Evolutionary conservation across 2,329 filamentous ascomycete genomes (phyloP), one percentile per base, ranked within the genome.

Genomic region (Sporothrix mexicana): DNA sequence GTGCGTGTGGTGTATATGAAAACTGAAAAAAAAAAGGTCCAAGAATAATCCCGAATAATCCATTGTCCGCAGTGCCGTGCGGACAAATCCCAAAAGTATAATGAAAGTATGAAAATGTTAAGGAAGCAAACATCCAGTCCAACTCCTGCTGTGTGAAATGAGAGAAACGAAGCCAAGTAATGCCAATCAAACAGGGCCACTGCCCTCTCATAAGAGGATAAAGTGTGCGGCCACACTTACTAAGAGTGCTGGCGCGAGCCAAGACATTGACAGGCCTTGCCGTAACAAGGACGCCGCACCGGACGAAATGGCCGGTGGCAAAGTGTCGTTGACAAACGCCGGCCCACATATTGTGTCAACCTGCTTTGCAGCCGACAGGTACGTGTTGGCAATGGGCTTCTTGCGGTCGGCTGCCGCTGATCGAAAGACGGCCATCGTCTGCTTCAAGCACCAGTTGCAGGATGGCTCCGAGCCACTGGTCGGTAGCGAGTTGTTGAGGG

Each of bases 391-490:
- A 64, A 98, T 86, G 8, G 90, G 87, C 76, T 92, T 89, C 3
- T 84, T 87, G 49, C 88, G 84, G 77, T 94, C 89, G 15, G 87
- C 85, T 0, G 93, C 90, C 43, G 91, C 91, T 0, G 87, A 82
- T 70, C 92, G 90, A 81, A 92, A 98, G 20, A 97, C 88, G 36
- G 86, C 86, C 94, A 98, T 97, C 4, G 93, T 95, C 74, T 93
- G 85, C 78, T 91, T 86, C 59, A 96, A 85, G 80, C 96, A 98
- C 55, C 83, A 83, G 77, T 88, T 91, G 83, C 96, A 99, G 0
- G 87, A 89, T 0, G 94, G 93, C n/a, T 86, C 84, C 36, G 90
- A 88, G 25, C 87, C 87, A 15, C 84, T 85, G 1, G 66, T 68
- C 0, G 93, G 93, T 13, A 98, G 83, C 0, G 85, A 81, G 55